phyloP scores from a whole-genome alignment of 371 early-diverging fungal species.

The Apophysomyces elegans region DNA sequence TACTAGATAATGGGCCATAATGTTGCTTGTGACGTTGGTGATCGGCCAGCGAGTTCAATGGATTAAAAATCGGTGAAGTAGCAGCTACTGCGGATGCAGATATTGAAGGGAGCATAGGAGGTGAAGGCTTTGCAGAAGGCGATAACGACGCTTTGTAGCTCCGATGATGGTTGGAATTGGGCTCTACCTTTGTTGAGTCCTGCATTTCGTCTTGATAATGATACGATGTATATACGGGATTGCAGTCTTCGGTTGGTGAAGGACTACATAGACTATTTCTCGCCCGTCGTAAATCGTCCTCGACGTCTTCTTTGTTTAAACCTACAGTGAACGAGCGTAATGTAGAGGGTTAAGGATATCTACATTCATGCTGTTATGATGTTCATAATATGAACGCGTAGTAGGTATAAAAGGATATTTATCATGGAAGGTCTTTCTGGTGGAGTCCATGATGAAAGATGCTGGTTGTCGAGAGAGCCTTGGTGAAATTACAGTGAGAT shows the following conservation, averaged over 20 bases:
- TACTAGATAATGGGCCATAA: constrained; percentile 20
- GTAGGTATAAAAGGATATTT: constrained; percentile 29
- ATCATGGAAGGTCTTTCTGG: constrained; percentile 44
- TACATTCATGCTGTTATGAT: not conserved
- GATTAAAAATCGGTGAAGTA: constrained; percentile 33
- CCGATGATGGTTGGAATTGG: not conserved
- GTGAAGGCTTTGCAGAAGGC: constrained; percentile 7
- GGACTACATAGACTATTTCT: constrained; percentile 16
- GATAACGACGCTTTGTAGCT: constrained; percentile 6
- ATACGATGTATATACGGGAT: constrained; percentile 14
- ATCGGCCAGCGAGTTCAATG: constrained; percentile 47
- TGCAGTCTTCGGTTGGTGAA: constrained; percentile 12
- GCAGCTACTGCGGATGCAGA: constrained; percentile 12
- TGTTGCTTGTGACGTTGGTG: constrained; percentile 25
- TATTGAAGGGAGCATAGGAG: constrained; percentile 10
- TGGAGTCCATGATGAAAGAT: constrained; percentile 31
- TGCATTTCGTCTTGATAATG: not conserved
- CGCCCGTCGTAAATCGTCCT: constrained; percentile 33
- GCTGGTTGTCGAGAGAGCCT: constrained; percentile 16
- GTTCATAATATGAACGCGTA: too few relatives aligned
- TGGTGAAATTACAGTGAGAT: not conserved
- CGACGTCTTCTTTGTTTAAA: constrained; percentile 32
- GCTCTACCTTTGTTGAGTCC: not conserved
- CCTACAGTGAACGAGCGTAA: constrained; percentile 45
- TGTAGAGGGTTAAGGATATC: constrained; percentile 2